Evolutionary conservation across 768 basidiomycete genomes (phyloP), one percentile per base, ranked within the genome.

Genomic region (Epithele typhae): DNA sequence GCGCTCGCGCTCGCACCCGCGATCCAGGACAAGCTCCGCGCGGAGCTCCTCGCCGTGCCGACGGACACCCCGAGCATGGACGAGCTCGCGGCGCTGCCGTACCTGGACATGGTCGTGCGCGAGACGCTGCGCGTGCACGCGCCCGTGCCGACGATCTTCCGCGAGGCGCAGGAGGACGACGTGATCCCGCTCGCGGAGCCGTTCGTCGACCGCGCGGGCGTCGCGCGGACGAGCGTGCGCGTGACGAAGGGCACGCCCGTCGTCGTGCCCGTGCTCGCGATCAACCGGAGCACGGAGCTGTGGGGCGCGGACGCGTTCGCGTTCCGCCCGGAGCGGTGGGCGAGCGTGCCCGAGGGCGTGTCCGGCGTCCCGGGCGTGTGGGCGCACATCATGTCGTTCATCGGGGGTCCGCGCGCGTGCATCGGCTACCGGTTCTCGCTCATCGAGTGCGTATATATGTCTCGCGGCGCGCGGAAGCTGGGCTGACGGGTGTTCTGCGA

Each of bases 311-410:
- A 87, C 57, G 76, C 80, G 0, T 40, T 46, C n/a, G 75, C 79
- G 38, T 87, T 85, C 71, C 77, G 61, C 52, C 84, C 84, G 0
- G 83, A 85, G 53, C 70, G 84, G 0, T 87, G 84, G 84, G 59
- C 66, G 14, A 55, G 66, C 3, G 27, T 68, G 8, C 79, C 81
- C 0, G 70, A 74, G 17, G 66, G 64, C 1, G 72, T 67, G 1
- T 57, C 58, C 3, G 48, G 59, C 0, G 64, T 85, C 19, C 84
- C 84, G 5, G 78, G 82, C 6, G 69, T 84, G 0, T 83, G 76
- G 75, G 72, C 75, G 5, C 74, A 82, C 54, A 56, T 79, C 52
- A 57, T 84, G 30, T 73, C 78, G 0, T 87, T 87, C 70, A 53
- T 82, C 3, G 80, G 79, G 25, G 84, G 84, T 4, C 78, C 81